Percentiles rank a stretch among this genome's conserved stretches.
Evolutionary conservation across 2,329 filamentous ascomycete species (phyloP).

Genomic region (Colletotrichum lentis): DNA sequence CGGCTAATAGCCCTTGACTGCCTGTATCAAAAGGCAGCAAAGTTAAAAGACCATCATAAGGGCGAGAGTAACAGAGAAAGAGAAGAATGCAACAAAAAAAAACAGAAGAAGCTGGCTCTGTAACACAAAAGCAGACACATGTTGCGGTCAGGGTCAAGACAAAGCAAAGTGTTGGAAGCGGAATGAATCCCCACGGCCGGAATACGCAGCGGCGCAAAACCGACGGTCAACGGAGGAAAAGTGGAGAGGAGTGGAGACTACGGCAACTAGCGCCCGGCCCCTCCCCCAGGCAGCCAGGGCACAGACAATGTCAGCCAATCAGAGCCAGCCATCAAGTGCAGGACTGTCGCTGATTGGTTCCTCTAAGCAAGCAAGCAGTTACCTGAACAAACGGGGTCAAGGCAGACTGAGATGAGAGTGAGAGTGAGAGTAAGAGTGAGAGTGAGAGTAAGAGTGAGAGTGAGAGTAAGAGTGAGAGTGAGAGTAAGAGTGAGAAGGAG

Average conservation of each 20-base stretch:
- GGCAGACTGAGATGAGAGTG: neutral
- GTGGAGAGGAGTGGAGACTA: neutral
- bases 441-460: too few relatives aligned
- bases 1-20: too few relatives aligned
- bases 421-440: too few relatives aligned
- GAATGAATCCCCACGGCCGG: neutral
- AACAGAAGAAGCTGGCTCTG: rapidly evolving
- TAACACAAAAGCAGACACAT: neutral
- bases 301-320: slow-evolving; percentile 7
- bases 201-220: slow-evolving; percentile 36
- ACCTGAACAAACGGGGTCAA: slow-evolving; percentile 1
- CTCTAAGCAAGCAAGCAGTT: neutral
- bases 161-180: too few relatives aligned
- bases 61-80: too few relatives aligned
- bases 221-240: neutral
- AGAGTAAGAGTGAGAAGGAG: too few relatives aligned
- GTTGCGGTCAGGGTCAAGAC: too few relatives aligned
- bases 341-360: slow-evolving; percentile 5
- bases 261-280: neutral
- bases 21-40: too few relatives aligned
- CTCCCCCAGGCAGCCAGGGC: neutral
- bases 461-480: too few relatives aligned
- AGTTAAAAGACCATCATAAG: rapidly evolving
- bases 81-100: too few relatives aligned
- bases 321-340: rapidly evolving